A percentile compares a stretch with the other conserved stretches of the same genome.
Evolutionary conservation across 2,329 filamentous ascomycete genomes (phyloP).

Genomic region (Aspergillus piperis): DNA sequence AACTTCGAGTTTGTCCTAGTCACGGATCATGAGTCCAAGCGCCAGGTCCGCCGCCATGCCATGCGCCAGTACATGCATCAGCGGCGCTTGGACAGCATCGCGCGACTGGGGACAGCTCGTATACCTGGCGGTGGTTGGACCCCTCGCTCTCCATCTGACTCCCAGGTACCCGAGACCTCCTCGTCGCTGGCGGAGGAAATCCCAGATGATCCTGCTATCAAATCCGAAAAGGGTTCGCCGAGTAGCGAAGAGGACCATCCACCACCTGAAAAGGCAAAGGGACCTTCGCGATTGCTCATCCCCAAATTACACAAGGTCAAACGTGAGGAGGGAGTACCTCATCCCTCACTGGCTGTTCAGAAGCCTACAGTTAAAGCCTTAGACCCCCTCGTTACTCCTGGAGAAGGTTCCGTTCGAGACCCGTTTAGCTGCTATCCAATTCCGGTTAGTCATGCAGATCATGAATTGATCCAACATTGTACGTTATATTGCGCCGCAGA

Average conservation of each 20-base stretch:
- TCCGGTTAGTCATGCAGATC: slow-evolving; percentile 26
- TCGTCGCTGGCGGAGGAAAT: slow-evolving; percentile 15
- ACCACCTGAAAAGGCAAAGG: slow-evolving; percentile 7
- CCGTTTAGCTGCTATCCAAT: slow-evolving; percentile 34
- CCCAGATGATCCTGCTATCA: slow-evolving; percentile 4
- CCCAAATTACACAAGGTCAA: slow-evolving; percentile 18
- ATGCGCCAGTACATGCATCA: slow-evolving; percentile 40
- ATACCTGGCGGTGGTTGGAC: slow-evolving; percentile 29
- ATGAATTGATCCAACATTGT: slow-evolving; percentile 37
- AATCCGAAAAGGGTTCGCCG: slow-evolving; percentile 8
- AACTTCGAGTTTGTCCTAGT: slow-evolving; percentile 38
- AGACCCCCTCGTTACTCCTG: slow-evolving; percentile 20
- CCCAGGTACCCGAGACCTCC: slow-evolving; percentile 10
- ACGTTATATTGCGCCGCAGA: slow-evolving; percentile 15
- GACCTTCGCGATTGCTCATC: slow-evolving; percentile 8
- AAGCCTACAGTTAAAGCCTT: slow-evolving; percentile 6
- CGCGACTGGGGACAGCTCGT: slow-evolving; percentile 33
- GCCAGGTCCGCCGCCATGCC: slow-evolving; percentile 38
- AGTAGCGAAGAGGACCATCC: slow-evolving; percentile 13
- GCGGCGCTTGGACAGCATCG: slow-evolving; percentile 35
- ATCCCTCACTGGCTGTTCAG: slow-evolving; percentile 4
- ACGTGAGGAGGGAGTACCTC: slow-evolving; percentile 12
- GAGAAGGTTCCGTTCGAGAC: slow-evolving; percentile 23
- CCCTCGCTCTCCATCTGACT: slow-evolving; percentile 13
- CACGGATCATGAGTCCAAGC: slow-evolving; percentile 34